Evolutionary conservation across 192 early-diverging fungal species (phyloP), one percentile per base, ranked within the genome.

Genomic region (Linnemannia hyalina): DNA sequence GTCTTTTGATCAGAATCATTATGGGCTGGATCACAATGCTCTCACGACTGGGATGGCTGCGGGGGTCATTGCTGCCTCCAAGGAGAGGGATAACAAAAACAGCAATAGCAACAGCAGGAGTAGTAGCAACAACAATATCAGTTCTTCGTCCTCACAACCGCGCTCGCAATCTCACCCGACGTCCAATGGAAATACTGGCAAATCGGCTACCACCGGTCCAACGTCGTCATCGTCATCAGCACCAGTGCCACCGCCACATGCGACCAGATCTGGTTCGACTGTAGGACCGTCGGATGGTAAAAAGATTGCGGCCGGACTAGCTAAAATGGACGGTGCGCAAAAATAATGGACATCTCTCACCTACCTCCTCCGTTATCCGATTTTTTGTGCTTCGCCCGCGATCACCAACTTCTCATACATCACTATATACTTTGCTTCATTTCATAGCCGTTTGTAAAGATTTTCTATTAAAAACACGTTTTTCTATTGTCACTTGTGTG

Each of bases 201-300:
- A 65, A 26, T 26, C 32, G 60, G 11, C n/a, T 65, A 10, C 23
- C 32, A 26, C 29, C 13, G 26, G 26, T 3, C 26, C 9, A 8
- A 32, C 60, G 13, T 32, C 60, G 1, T 4, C 29, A 65, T 32
- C 60, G 10, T 2, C 29, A 23, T 65, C 60, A 3, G 0, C 57
- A 29, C n/a, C 60, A 32, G 60, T 10, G 35, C n/a, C 49, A 54
- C 49, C 52, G 8, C n/a, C 49, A n/a, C 32, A 73, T n/a, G 6
- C 38, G 4, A 20, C 49, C 16, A 29, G 29, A 52, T 36, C 52
- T 52, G 54, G 13, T 55, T 32, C 46, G 32, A 75, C 49, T 36
- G 22, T 77, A 23, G 76, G 76, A 9, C 76, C 65, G 8, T 42
- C 76, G 3, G 76, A 77, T 32, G 76, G 76, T 6, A 77, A 77